phyloP scores from a whole-genome alignment of 371 early-diverging fungal species.

The Mortierella sp. region DNA sequence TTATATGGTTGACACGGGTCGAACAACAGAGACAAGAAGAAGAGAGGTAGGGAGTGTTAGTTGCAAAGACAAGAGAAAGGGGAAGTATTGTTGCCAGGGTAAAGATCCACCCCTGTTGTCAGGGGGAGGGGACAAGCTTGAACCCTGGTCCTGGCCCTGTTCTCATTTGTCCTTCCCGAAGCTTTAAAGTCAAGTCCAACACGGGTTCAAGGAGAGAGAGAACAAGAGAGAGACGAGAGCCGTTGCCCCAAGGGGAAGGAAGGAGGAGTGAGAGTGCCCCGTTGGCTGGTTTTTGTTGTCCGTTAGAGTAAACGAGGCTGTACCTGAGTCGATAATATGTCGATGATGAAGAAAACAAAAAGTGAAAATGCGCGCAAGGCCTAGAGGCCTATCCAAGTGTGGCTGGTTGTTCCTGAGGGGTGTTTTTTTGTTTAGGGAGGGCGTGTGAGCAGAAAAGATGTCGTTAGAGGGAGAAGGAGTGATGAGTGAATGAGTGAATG shows the following conservation, averaged over 20 bases:
- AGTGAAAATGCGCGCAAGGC: too few species aligned
- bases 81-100: too few species aligned
- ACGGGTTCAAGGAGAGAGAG: not conserved
- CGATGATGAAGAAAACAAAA: not conserved
- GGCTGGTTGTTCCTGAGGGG: too few species aligned
- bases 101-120: not conserved
- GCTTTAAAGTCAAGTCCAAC: not conserved
- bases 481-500: too few species aligned
- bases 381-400: too few species aligned
- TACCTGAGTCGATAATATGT: not conserved
- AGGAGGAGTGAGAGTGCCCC: not conserved
- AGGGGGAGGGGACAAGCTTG: not conserved
- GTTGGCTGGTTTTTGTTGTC: not conserved
- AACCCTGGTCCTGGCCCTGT: not conserved
- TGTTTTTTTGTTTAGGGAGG: too few species aligned
- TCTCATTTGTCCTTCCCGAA: not conserved
- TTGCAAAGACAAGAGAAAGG: not conserved
- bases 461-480: too few species aligned
- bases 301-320: not conserved
- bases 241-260: conserved; percentile 13
- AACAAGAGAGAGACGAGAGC: not conserved
- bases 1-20: not conserved
- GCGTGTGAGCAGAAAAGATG: too few species aligned
- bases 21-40: not conserved
- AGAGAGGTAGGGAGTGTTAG: not conserved